These are phyloP conservation scores for Proliferodiscus dingleyae DNA, from an alignment of 2,329 filamentous ascomycete genomes.

Conservation along the genomic window DNA sequence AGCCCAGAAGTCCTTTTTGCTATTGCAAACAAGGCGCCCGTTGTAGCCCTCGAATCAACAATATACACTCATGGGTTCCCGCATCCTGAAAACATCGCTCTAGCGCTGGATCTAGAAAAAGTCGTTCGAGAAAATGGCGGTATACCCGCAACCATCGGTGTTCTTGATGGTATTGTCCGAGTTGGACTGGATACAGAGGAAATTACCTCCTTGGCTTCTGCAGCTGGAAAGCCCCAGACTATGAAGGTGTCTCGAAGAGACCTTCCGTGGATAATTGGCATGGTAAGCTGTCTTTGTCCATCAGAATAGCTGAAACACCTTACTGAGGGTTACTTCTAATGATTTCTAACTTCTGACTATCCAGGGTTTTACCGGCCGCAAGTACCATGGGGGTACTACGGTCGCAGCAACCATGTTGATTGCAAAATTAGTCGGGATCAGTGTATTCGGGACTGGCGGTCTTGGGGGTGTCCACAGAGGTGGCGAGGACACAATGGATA, in stretches of 20 bases:
- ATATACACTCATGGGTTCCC: conserved; percentile 95
- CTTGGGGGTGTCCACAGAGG: conserved; percentile 91
- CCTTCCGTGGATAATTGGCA: conserved; percentile 72
- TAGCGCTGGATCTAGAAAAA: conserved; percentile 73
- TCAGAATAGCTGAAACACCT: neutral
- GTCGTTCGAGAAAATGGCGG: conserved; percentile 76
- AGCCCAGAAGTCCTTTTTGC: conserved; percentile 68
- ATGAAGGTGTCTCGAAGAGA: conserved; percentile 85
- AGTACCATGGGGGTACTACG: conserved; percentile 83
- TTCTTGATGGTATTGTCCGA: conserved; percentile 75
- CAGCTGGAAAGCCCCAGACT: conserved; percentile 61
- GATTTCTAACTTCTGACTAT: too few relatives aligned
- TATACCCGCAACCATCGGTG: conserved; percentile 85
- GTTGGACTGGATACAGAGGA: conserved; percentile 74
- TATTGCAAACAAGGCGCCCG: conserved; percentile 66
- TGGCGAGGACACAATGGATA: conserved; percentile 80
- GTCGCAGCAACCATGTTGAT: conserved; percentile 91
- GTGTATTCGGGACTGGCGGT: conserved; percentile 90
- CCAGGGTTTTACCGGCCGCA: conserved; percentile 63
- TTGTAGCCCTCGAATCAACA: conserved; percentile 90
- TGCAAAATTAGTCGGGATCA: conserved; percentile 79
- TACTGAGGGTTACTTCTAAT: conserved; percentile 2
- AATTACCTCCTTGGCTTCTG: conserved; percentile 61
- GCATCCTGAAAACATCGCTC: conserved; percentile 65
- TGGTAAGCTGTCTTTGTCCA: conserved; percentile 48